A percentile compares a stretch with the other conserved stretches of the same genome.
Conservation (phyloP, 768 basidiomycete genomes). For the Tricholoma furcatifolium region DNA sequence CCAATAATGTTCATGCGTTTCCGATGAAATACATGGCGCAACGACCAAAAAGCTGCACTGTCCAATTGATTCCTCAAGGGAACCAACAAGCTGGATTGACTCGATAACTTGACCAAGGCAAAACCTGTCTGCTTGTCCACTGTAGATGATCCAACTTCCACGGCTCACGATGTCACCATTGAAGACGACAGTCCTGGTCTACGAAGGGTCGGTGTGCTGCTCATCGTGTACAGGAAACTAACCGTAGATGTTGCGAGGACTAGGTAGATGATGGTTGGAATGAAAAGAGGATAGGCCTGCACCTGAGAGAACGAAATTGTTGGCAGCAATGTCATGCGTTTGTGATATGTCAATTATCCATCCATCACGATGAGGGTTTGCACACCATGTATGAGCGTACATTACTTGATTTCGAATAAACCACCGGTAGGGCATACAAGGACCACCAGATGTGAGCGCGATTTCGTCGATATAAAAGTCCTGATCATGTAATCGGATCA, state of each 20-base stretch:
- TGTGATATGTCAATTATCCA: not conserved
- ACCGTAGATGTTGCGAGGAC: too few species aligned
- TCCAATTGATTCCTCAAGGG: not conserved
- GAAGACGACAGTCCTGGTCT: too few species aligned
- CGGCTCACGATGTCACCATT: too few species aligned
- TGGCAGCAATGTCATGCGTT: too few species aligned
- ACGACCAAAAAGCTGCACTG: not conserved
- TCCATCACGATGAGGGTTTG: not conserved
- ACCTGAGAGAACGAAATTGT: too few species aligned
- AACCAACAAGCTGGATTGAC: not conserved
- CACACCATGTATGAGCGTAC: not conserved
- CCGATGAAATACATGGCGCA: not conserved
- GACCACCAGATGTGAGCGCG: not conserved
- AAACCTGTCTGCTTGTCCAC: not conserved
- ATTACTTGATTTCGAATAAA: not conserved
- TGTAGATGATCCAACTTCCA: not conserved
- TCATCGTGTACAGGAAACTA: too few species aligned
- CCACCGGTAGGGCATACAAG: not conserved
- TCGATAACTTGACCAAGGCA: not conserved
- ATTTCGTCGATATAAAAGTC: not conserved
- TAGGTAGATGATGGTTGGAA: too few species aligned
- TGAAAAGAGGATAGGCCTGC: too few species aligned
- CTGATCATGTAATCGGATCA: not conserved
- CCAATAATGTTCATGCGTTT: not conserved
- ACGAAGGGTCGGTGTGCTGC: too few species aligned